Percentiles rank a stretch among this genome's conserved stretches.
Conservation (phyloP, 2,329 filamentous ascomycete genomes). For the Xylariaceae sp. region DNA sequence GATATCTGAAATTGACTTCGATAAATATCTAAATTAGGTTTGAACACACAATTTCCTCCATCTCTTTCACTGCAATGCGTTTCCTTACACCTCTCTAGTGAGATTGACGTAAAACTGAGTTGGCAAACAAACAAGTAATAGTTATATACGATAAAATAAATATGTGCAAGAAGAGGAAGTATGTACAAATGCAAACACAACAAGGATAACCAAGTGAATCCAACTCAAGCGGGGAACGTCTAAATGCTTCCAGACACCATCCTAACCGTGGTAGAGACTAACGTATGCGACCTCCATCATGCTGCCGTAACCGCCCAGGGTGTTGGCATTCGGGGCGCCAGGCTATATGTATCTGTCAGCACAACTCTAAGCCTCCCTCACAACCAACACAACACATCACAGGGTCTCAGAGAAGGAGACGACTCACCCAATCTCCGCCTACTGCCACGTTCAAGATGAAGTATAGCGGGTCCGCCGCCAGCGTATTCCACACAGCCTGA, state of each 20-base stretch:
- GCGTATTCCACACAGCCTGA: constrained; percentile 38
- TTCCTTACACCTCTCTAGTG: too few species aligned
- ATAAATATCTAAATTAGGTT: too few species aligned
- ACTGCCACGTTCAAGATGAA: constrained; percentile 46
- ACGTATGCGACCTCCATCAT: constrained; percentile 52
- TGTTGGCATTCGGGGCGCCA: constrained; percentile 43
- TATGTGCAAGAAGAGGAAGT: constrained; percentile 10
- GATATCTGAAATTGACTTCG: too few species aligned
- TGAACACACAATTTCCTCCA: too few species aligned
- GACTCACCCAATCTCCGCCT: constrained; percentile 40
- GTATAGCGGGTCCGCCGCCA: constrained; percentile 39
- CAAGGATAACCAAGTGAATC: neutral
- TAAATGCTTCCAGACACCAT: too few species aligned
- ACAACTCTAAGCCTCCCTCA: neutral
- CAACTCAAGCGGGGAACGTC: too few species aligned
- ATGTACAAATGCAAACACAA: constrained; percentile 3
- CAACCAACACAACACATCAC: too few species aligned
- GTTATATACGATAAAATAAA: constrained; percentile 3
- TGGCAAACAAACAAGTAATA: too few species aligned
- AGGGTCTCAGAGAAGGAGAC: too few species aligned
- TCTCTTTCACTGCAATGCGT: too few species aligned
- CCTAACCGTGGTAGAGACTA: constrained; percentile 25
- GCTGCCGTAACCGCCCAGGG: constrained; percentile 39
- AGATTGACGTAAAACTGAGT: too few species aligned
- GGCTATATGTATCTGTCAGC: constrained; percentile 32